Conservation (phyloP, 2,329 filamentous ascomycete species). For the Pochonia chlamydosporia region DNA sequence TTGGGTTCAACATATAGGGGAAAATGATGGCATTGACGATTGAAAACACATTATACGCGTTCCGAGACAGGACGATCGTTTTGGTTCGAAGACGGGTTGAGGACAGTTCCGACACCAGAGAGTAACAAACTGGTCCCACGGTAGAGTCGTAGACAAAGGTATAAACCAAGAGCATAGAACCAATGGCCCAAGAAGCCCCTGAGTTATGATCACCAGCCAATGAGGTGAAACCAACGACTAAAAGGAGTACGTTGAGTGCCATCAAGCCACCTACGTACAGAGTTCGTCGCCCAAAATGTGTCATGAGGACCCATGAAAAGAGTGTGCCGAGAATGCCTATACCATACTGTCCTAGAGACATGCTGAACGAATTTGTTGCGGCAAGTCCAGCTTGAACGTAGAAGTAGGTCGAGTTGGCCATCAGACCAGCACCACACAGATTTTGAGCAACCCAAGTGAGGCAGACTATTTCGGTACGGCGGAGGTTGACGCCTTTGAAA, state of each 20-base stretch:
- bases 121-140: no score
- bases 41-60: conserved; percentile 8
- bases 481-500: conserved; percentile 40
- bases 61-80: conserved; percentile 72
- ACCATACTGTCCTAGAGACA: conserved; percentile 16
- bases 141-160: no score
- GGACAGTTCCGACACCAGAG: no score
- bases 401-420: conserved; percentile 51
- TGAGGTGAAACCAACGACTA: no score
- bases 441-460: conserved; percentile 38
- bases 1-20: conserved; percentile 11
- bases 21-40: conserved; percentile 7
- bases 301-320: conserved; percentile 68
- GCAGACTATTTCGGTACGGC: conserved; percentile 40
- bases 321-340: conserved; percentile 69
- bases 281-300: conserved; percentile 58
- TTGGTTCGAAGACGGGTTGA: conserved; percentile 48
- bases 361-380: no score
- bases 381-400: conserved; percentile 29
- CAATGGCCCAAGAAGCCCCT: no score
- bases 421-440: conserved; percentile 49
- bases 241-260: no score
- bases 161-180: no score
- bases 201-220: no score
- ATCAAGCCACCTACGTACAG: conserved; percentile 63